Evolutionary conservation across 163 green algal genomes (phyloP), one percentile per base, ranked within the genome.

Genomic region (Chlamydomonas reinhardtii): DNA sequence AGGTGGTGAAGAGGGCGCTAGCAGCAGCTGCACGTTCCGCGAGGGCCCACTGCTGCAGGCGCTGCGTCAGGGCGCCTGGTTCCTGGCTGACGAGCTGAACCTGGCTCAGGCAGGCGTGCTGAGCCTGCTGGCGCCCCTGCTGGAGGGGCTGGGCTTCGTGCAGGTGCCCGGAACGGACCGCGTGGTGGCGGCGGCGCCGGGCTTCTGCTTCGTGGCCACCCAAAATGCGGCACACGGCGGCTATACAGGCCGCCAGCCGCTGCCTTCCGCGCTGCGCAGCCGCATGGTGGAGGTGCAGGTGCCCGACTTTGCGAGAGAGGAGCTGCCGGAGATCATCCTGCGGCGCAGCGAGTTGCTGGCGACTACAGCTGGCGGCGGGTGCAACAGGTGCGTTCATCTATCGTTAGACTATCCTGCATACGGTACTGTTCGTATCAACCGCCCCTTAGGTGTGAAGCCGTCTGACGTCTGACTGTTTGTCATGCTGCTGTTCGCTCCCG

Each of bases 1-100:
- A 17, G 75, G 61, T 61, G 74, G 52, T n/a, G n/a, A n/a, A n/a
- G n/a, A n/a, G n/a, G n/a, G n/a, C n/a, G n/a, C n/a, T 34, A 54
- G 43, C 43, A 11, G 43, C 43, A 54, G 43, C 43, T 89, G 77
- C 43, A 24, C 31, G 52, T 89, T 62, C 65, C 75, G 48, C 8
- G 52, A 68, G 52, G 73, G 76, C 19, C 76, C 77, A 37, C 76
- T 90, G 17, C 27, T 87, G 72, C 43, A 82, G 59, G 85, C 85
- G 1, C 71, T 90, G 76, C 35, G 69, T n/a, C 22, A 29, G 0
- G 85, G 85, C 76, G 32, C 56, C 31, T 87, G 76, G 85, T 90
- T 90, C 56, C 43, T 90, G 66, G 85, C 85, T 29, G 85, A 90
- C 69, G 76, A 90, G 66, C 72, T 90, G 24, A 90, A 90, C 68